phyloP scores from a whole-genome alignment of 495 filamentous ascomycete species.

The Penicillium angulare region DNA sequence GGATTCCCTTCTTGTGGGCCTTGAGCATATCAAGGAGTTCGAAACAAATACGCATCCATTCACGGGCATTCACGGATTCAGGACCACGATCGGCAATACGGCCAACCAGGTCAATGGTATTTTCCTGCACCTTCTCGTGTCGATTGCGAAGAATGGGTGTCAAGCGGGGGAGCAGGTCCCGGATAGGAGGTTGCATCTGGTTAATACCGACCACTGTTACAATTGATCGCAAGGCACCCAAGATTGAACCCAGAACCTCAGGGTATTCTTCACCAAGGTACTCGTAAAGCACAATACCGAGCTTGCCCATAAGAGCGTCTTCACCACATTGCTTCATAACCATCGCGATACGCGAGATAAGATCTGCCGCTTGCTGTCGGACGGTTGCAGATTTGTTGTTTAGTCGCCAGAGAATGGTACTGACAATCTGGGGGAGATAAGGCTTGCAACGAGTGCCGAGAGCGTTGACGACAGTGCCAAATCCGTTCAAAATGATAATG shows the following conservation, averaged over 20 bases:
- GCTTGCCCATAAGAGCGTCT: slow-evolving; percentile 92
- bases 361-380: slow-evolving; percentile 93
- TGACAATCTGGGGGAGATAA: slow-evolving; percentile 94
- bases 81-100: slow-evolving; percentile 97
- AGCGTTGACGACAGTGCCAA: slow-evolving; percentile 96
- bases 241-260: slow-evolving; percentile 94
- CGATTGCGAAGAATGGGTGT: slow-evolving; percentile 97
- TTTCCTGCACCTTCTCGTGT: slow-evolving; percentile 99
- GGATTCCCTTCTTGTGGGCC: slow-evolving; percentile 98
- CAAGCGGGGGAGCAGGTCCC: slow-evolving; percentile 90
- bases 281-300: slow-evolving; percentile 96
- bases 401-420: slow-evolving; percentile 92
- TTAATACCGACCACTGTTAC: slow-evolving; percentile 98
- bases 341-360: slow-evolving; percentile 94
- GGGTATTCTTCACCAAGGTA: slow-evolving; percentile 99
- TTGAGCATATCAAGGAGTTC: slow-evolving; percentile 99
- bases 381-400: slow-evolving; percentile 98
- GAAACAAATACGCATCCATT: slow-evolving; percentile 99
- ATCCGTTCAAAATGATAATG: slow-evolving; percentile 95
- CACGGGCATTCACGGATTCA: slow-evolving; percentile 91
- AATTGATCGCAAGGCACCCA: slow-evolving; percentile 92
- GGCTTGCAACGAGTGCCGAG: slow-evolving; percentile 92
- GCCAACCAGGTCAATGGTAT: slow-evolving; percentile 98
- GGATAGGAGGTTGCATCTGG: slow-evolving; percentile 98
- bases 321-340: slow-evolving; percentile 99